These are phyloP conservation scores for Mycena polygramma DNA, from an alignment of 768 basidiomycete species.

Conservation along the genomic window DNA sequence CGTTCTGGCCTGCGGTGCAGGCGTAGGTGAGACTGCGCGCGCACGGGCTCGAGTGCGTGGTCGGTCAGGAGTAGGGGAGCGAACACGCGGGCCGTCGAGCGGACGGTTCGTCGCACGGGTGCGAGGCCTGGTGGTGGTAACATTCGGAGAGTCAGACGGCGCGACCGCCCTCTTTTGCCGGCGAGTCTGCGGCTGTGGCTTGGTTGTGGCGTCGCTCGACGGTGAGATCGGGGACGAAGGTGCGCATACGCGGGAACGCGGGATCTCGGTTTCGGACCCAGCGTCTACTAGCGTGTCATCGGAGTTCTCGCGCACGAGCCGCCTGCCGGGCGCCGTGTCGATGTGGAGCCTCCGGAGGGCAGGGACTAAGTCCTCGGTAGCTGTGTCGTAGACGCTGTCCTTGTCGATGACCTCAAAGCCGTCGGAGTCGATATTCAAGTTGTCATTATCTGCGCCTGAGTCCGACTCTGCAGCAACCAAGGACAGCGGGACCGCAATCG, in stretches of 20 bases:
- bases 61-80: slow-evolving; percentile 2
- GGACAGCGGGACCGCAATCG: neutral
- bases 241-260: slow-evolving; percentile 1
- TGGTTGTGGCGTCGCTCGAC: neutral
- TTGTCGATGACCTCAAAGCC: slow-evolving; percentile 25
- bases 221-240: slow-evolving; percentile 17
- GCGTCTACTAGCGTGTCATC: slow-evolving; percentile 24
- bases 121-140: slow-evolving; percentile 15
- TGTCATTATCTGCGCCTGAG: neutral
- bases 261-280: neutral
- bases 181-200: neutral
- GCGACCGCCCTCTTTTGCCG: slow-evolving; percentile 8
- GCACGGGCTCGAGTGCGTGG: slow-evolving; percentile 11
- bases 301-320: slow-evolving; percentile 15
- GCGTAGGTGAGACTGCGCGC: slow-evolving; percentile 15
- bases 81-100: neutral
- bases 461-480: neutral
- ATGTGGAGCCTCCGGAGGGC: slow-evolving; percentile 6
- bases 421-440: slow-evolving; percentile 14
- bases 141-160: slow-evolving; percentile 12
- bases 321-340: neutral
- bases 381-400: slow-evolving; percentile 28
- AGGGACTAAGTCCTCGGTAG: slow-evolving; percentile 23
- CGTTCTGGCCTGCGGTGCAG: neutral
- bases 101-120: slow-evolving; percentile 14